phyloP scores from a whole-genome alignment of 1,284 basidiomycete genomes.

The Peniophora sp. region DNA sequence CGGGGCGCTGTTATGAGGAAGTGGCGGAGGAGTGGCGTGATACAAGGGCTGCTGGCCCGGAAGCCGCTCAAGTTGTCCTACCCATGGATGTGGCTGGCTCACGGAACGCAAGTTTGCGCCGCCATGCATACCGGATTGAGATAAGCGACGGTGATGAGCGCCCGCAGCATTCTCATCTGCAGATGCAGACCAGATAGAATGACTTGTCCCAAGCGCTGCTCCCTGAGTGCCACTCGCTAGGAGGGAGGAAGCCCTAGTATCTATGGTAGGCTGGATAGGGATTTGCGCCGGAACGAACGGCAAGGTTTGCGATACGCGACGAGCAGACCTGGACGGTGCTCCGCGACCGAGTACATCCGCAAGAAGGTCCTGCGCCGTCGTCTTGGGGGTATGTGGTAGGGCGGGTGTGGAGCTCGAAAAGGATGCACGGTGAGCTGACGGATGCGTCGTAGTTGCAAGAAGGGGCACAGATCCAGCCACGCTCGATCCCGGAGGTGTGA shows the following conservation, averaged over 20 bases:
- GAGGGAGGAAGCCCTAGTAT: conserved; percentile 29
- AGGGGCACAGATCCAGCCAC: not conserved
- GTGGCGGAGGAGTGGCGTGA: too few relatives aligned
- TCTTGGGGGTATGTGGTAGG: conserved; percentile 18
- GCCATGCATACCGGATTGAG: not conserved
- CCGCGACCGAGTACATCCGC: conserved; percentile 40
- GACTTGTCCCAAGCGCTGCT: conserved; percentile 24
- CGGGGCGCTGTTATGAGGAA: too few relatives aligned
- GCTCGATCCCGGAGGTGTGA: not conserved
- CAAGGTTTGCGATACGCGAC: conserved; percentile 1
- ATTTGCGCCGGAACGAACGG: conserved; percentile 4
- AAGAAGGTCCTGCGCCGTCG: conserved; percentile 57
- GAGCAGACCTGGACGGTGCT: conserved; percentile 4
- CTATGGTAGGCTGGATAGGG: conserved; percentile 14
- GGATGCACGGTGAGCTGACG: not conserved
- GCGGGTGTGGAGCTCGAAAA: conserved; percentile 8
- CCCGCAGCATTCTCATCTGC: conserved; percentile 27
- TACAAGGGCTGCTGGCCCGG: too few relatives aligned
- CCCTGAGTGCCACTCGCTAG: conserved; percentile 31
- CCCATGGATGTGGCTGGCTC: too few relatives aligned
- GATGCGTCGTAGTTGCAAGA: conserved; percentile 4
- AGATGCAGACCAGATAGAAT: conserved; percentile 51
- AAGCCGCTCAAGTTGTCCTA: too few relatives aligned
- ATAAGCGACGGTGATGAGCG: conserved; percentile 9
- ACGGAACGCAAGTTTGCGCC: too few relatives aligned